These are phyloP conservation scores for Hibiscus trionum DNA, from an alignment of 345 rosid species.

Conservation along the genomic window DNA sequence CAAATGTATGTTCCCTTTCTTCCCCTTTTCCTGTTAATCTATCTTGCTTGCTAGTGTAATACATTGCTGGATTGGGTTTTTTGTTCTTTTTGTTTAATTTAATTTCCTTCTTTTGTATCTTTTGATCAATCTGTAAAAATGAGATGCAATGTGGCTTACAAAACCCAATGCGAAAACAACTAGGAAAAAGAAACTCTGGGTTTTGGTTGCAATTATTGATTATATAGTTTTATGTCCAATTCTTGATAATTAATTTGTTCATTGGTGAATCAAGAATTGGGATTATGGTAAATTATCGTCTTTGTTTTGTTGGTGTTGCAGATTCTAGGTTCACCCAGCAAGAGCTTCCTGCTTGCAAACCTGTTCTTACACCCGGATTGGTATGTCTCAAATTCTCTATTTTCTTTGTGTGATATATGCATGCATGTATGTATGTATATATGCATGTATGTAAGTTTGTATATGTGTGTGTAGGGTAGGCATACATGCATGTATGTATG, in stretches of 20 bases:
- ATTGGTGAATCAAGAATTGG: neutral
- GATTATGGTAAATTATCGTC: neutral
- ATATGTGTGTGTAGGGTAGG: too few species aligned
- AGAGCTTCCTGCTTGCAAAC: constrained; percentile 81
- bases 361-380: constrained; percentile 67
- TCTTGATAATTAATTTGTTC: neutral
- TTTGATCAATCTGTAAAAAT: neutral
- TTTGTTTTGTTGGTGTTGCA: constrained; percentile 18
- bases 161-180: neutral
- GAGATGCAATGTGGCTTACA: neutral
- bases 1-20: constrained; percentile 1
- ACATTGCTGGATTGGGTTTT: neutral
- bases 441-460: neutral
- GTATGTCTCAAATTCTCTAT: constrained; percentile 18
- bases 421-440: too few species aligned
- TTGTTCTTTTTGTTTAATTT: neutral
- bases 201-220: neutral
- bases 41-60: neutral
- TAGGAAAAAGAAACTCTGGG: neutral
- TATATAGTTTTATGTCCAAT: too few species aligned
- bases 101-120: neutral
- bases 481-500: too few species aligned
- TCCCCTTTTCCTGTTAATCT: neutral
- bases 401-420: neutral
- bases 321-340: constrained; percentile 64